A percentile compares a stretch with the other conserved stretches of the same genome.
phyloP scores from a whole-genome alignment of 805 yeast genomes.

The Candida endomychidarum region DNA sequence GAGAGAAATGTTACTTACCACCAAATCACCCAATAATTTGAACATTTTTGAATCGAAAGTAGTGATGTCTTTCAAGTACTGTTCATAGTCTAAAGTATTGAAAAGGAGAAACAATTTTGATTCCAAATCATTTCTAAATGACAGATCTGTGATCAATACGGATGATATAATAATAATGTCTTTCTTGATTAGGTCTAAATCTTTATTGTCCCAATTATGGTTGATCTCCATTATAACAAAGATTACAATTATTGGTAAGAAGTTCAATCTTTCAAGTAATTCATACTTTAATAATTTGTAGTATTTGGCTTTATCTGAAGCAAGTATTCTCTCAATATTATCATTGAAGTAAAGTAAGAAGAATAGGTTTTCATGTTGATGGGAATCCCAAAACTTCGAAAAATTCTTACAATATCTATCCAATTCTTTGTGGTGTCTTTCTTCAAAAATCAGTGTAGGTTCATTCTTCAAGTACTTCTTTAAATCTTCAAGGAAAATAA shows the following conservation, averaged over 20 bases:
- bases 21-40: conserved; percentile 12
- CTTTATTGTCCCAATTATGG: not conserved
- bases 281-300: conserved; percentile 12
- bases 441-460: not conserved
- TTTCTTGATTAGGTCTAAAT: not conserved
- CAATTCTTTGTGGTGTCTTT: not conserved
- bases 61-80: conserved; percentile 7
- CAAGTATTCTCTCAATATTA: conserved; percentile 7
- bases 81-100: conserved; percentile 9
- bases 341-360: conserved; percentile 8
- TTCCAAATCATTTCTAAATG: conserved; percentile 7
- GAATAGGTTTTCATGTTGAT: conserved; percentile 13
- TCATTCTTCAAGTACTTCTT: conserved; percentile 5
- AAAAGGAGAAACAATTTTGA: conserved; percentile 5
- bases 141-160: conserved; percentile 1
- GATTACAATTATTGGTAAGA: conserved; percentile 12
- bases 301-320: not conserved
- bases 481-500: conserved; percentile 6
- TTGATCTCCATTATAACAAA: conserved; percentile 12
- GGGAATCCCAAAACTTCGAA: conserved; percentile 12
- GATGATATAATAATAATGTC: conserved; percentile 11
- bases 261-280: conserved; percentile 12
- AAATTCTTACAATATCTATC: conserved; percentile 4
- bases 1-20: not conserved
- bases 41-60: conserved; percentile 12